These are phyloP conservation scores for Cladosporium sp. DNA, from an alignment of 2,329 filamentous ascomycete species.

Conservation along the genomic window DNA sequence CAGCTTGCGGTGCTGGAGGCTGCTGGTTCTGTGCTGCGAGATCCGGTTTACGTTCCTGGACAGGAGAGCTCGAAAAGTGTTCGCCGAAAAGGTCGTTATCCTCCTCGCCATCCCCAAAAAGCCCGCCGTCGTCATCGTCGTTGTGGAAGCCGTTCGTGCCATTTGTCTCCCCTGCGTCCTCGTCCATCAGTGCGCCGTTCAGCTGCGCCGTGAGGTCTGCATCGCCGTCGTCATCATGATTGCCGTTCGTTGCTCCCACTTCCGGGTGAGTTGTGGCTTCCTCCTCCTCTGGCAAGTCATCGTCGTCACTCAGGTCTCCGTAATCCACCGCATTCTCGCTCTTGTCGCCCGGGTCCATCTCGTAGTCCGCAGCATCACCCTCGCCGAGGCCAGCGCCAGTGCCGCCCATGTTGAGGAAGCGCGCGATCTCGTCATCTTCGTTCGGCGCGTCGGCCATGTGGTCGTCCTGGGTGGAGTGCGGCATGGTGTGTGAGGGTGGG, in stretches of 20 bases:
- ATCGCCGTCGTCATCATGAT: slow-evolving; percentile 19
- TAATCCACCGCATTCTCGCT: slow-evolving; percentile 90
- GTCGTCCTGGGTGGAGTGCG: slow-evolving; percentile 38
- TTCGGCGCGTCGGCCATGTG: slow-evolving; percentile 21
- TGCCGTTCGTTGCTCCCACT: slow-evolving; percentile 23
- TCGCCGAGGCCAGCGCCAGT: slow-evolving; percentile 27
- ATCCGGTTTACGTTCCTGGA: slow-evolving; percentile 27
- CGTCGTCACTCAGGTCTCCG: slow-evolving; percentile 87
- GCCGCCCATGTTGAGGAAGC: slow-evolving; percentile 27
- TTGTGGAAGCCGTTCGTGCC: slow-evolving; percentile 1
- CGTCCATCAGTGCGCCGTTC: slow-evolving; percentile 20
- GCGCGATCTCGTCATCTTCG: slow-evolving; percentile 34
- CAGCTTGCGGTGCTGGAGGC: slow-evolving; percentile 21
- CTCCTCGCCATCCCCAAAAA: slow-evolving; percentile 22
- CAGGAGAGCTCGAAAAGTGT: slow-evolving; percentile 35
- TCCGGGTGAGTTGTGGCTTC: slow-evolving; percentile 39
- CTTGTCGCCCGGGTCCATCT: slow-evolving; percentile 65
- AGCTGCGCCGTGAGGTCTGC: slow-evolving; percentile 19
- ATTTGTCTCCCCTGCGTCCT: slow-evolving; percentile 16
- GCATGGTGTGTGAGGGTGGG: slow-evolving; percentile 30
- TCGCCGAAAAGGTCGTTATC: slow-evolving; percentile 42
- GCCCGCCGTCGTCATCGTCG: slow-evolving; percentile 24
- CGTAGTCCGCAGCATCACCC: slow-evolving; percentile 29
- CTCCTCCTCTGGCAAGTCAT: slow-evolving; percentile 83
- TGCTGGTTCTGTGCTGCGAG: slow-evolving; percentile 26